Conservation (phyloP, 2,329 filamentous ascomycete genomes). For the Bipolaris oryzae region DNA sequence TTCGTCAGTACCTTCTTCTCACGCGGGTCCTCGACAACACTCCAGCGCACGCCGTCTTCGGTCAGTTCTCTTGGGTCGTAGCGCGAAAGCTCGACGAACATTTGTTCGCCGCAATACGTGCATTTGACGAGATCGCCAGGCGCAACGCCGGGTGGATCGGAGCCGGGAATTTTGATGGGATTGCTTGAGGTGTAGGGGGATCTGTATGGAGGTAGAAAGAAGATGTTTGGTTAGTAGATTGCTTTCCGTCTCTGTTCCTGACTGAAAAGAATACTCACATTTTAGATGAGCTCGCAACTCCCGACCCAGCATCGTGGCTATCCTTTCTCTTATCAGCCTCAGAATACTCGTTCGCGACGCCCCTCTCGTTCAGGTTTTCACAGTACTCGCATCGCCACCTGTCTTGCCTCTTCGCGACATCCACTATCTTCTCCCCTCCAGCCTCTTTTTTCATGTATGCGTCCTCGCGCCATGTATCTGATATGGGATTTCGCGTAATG, state of each 20-base stretch:
- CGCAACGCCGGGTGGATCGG: background rate
- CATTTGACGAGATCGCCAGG: background rate
- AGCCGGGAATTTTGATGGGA: background rate
- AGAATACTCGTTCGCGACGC: background rate
- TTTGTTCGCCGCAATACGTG: background rate
- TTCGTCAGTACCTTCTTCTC: background rate
- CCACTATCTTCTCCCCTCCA: slow-evolving; percentile 1
- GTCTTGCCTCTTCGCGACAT: slow-evolving; percentile 6
- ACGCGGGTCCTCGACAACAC: background rate
- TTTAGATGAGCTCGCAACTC: background rate
- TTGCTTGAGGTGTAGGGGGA: background rate
- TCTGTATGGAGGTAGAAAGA: background rate
- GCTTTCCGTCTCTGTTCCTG: background rate
- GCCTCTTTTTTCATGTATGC: slow-evolving; percentile 8
- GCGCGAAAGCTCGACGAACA: background rate
- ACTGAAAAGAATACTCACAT: background rate
- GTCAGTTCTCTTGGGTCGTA: background rate
- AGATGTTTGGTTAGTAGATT: background rate
- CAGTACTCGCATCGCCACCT: slow-evolving; percentile 15
- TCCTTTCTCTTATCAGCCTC: background rate
- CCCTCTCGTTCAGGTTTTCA: slow-evolving; percentile 4
- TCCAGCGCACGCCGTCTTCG: slow-evolving; percentile 5
- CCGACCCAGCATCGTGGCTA: background rate
- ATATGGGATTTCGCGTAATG: slow-evolving; percentile 8
- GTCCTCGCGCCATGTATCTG: slow-evolving; percentile 14